These are phyloP conservation scores for Zygotorulaspora danielsina DNA, from an alignment of 805 yeast genomes.

Conservation along the genomic window DNA sequence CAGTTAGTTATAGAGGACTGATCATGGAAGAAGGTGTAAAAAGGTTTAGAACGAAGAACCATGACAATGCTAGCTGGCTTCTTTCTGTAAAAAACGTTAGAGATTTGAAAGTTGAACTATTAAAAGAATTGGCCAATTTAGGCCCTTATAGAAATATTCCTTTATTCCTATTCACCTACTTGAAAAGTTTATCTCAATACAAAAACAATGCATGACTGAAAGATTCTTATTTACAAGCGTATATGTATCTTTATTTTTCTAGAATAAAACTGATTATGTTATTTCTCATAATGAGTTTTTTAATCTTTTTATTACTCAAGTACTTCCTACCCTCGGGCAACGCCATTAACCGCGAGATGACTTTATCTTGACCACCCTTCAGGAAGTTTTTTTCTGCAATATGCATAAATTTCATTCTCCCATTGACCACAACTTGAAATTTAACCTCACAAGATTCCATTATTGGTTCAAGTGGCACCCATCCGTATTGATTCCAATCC, in stretches of 20 bases:
- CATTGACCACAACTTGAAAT: slow-evolving; percentile 68
- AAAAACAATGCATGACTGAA: background rate
- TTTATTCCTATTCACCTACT: slow-evolving; percentile 48
- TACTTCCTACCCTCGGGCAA: slow-evolving; percentile 41
- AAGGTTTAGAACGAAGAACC: slow-evolving; percentile 9
- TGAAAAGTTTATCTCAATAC: slow-evolving; percentile 44
- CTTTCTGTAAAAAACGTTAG: slow-evolving; percentile 34
- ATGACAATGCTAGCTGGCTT: slow-evolving; percentile 15
- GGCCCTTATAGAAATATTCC: slow-evolving; percentile 48
- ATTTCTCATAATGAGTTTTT: slow-evolving; percentile 53
- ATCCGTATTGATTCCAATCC: slow-evolving; percentile 39
- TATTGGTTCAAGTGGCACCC: slow-evolving; percentile 53
- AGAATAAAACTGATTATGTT: slow-evolving; percentile 45
- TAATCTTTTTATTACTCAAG: slow-evolving; percentile 40
- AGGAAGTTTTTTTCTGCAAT: slow-evolving; percentile 38
- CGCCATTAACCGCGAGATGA: slow-evolving; percentile 37
- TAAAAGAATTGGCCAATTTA: slow-evolving; percentile 36
- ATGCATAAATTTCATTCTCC: slow-evolving; percentile 55
- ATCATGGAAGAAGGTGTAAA: slow-evolving; percentile 26
- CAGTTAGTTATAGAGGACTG: slow-evolving; percentile 7
- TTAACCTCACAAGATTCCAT: slow-evolving; percentile 38
- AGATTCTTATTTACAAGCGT: slow-evolving; percentile 10
- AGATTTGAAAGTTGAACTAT: slow-evolving; percentile 43
- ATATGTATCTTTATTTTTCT: slow-evolving; percentile 10
- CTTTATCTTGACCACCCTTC: slow-evolving; percentile 32